Percentiles rank a stretch among this genome's conserved stretches.
Conservation (phyloP, 495 filamentous ascomycete species). For the Talaromyces stipitatus region DNA sequence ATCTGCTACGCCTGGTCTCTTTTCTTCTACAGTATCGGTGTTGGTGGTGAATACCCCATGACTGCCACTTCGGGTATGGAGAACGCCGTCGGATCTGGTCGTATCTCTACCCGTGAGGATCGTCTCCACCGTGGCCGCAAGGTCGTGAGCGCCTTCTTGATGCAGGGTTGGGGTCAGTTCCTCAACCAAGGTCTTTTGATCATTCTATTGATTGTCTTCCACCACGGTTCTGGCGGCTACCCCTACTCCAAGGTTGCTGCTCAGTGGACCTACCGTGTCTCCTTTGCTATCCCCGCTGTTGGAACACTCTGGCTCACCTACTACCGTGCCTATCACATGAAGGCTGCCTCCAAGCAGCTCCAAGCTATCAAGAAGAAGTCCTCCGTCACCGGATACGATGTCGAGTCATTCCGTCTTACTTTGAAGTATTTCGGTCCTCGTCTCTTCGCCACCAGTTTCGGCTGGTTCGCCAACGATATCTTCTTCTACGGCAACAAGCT, state of each 20-base stretch:
- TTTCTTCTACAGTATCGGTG: conserved; percentile 85
- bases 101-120: conserved; percentile 79
- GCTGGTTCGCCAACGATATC: conserved; percentile 88
- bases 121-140: conserved; percentile 89
- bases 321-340: conserved; percentile 88
- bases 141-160: conserved; percentile 86
- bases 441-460: conserved; percentile 72
- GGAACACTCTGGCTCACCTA: conserved; percentile 90
- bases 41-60: conserved; percentile 93
- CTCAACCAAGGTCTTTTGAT: conserved; percentile 84
- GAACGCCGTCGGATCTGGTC: conserved; percentile 75
- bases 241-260: conserved; percentile 64
- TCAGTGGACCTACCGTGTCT: conserved; percentile 81
- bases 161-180: conserved; percentile 96
- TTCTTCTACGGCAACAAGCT: conserved; percentile 99
- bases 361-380: conserved; percentile 71
- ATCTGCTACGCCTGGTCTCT: conserved; percentile 88
- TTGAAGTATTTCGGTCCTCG: conserved; percentile 75
- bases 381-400: conserved; percentile 80
- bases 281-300: conserved; percentile 75
- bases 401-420: conserved; percentile 66
- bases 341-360: conserved; percentile 63
- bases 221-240: conserved; percentile 60
- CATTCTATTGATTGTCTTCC: conserved; percentile 70
- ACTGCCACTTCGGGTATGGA: conserved; percentile 95